Conservation (phyloP, 139 green algal species). For the Desmodesmus armatus region DNA sequence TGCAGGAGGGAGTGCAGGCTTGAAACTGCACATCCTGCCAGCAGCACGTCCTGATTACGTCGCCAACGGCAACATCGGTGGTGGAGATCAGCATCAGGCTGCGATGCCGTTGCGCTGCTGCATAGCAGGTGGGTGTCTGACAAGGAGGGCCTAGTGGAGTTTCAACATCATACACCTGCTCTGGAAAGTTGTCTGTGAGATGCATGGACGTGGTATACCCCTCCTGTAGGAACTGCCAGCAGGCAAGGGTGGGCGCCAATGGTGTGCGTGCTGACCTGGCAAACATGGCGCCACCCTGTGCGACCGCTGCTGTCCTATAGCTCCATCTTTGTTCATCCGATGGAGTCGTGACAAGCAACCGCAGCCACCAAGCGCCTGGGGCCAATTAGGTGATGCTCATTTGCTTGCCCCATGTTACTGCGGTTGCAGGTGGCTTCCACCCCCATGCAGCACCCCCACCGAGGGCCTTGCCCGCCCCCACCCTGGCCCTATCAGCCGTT, state of each 20-base stretch:
- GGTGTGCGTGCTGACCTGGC: no score
- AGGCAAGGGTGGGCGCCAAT: no score
- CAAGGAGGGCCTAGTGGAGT: no score
- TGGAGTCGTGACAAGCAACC: not conserved
- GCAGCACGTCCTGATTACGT: not conserved
- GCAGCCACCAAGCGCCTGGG: not conserved
- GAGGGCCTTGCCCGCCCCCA: not conserved
- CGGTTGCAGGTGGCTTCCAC: conserved; percentile 7
- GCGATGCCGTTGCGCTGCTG: not conserved
- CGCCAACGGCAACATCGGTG: not conserved
- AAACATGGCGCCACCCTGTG: not conserved
- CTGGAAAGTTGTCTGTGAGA: no score
- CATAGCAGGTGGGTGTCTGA: no score
- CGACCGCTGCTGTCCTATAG: not conserved
- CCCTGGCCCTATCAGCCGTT: not conserved
- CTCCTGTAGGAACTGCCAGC: no score
- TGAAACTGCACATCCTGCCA: not conserved
- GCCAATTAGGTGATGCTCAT: not conserved
- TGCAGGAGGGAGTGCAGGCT: not conserved
- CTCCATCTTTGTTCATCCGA: not conserved
- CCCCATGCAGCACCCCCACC: conserved; percentile 3
- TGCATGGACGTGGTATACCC: no score
- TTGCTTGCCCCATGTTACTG: not conserved
- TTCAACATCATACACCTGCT: no score
- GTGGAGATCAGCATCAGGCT: not conserved